Conservation (phyloP, 805 yeast species). For the Wickerhamomyces queroliae region DNA sequence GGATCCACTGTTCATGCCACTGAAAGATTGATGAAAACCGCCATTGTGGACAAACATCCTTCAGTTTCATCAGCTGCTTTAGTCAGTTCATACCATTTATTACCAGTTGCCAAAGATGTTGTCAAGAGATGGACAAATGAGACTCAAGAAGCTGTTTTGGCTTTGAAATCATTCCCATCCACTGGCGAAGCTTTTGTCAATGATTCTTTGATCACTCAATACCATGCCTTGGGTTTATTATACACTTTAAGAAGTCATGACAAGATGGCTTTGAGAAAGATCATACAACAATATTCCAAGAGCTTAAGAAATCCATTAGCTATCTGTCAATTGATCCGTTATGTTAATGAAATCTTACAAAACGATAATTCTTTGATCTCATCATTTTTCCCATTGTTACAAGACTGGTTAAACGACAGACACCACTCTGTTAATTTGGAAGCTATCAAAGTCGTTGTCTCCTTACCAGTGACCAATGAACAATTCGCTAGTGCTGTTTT, state of each 20-base stretch:
- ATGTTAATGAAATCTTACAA: slow-evolving; percentile 61
- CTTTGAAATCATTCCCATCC: slow-evolving; percentile 37
- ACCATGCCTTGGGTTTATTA: slow-evolving; percentile 90
- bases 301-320: slow-evolving; percentile 78
- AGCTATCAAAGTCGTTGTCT: slow-evolving; percentile 59
- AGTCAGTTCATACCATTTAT: slow-evolving; percentile 81
- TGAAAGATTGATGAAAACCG: slow-evolving; percentile 87
- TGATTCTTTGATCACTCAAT: slow-evolving; percentile 81
- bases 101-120: slow-evolving; percentile 86
- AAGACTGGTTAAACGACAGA: slow-evolving; percentile 69
- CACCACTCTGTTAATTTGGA: slow-evolving; percentile 89
- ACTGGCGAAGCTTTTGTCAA: slow-evolving; percentile 45
- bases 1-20: slow-evolving; percentile 87
- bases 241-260: slow-evolving; percentile 88
- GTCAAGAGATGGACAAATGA: slow-evolving; percentile 93
- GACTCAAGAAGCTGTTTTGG: slow-evolving; percentile 81
- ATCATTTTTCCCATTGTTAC: slow-evolving; percentile 58
- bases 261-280: slow-evolving; percentile 86
- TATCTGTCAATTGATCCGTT: slow-evolving; percentile 77
- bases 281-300: slow-evolving; percentile 71
- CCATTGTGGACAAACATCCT: slow-evolving; percentile 88
- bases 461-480: slow-evolving; percentile 45
- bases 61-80: slow-evolving; percentile 90
- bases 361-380: slow-evolving; percentile 63
- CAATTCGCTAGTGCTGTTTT: slow-evolving; percentile 66